Percentiles rank a stretch among this genome's conserved stretches.
These are phyloP conservation scores for Blepharisma stoltei DNA, from an alignment of 73 alveolate genomes.

Conservation along the genomic window DNA sequence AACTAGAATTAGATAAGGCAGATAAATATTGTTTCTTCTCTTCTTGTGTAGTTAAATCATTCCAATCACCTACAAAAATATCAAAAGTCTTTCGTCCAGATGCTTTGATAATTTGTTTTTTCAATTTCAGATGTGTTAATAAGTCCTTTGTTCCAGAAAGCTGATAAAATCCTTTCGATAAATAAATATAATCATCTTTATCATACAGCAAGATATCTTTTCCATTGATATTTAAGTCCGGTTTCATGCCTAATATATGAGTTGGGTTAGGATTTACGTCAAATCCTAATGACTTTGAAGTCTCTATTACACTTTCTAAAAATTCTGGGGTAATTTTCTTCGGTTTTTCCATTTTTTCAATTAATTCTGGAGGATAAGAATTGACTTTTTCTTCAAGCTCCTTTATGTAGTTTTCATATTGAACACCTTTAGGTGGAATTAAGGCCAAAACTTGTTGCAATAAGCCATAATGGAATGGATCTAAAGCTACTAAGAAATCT, in stretches of 20 bases:
- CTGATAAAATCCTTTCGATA: not conserved
- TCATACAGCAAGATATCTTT: slow-evolving; percentile 4
- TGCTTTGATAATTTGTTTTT: too few relatives aligned
- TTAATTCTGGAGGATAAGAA: too few relatives aligned
- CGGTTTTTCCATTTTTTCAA: not conserved
- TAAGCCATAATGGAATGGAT: not conserved
- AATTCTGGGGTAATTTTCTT: not conserved
- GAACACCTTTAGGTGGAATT: not conserved
- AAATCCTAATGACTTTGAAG: not conserved
- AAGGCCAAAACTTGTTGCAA: not conserved
- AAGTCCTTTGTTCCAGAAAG: not conserved
- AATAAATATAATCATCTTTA: not conserved
- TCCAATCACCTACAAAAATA: too few relatives aligned
- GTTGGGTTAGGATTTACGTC: not conserved
- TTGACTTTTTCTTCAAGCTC: too few relatives aligned
- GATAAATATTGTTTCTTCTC: too few relatives aligned
- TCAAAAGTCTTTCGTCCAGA: too few relatives aligned
- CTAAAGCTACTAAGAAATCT: slow-evolving; percentile 8
- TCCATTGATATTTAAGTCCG: not conserved
- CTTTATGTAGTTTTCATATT: too few relatives aligned
- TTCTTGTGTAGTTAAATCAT: too few relatives aligned
- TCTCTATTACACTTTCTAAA: not conserved
- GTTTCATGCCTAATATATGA: not conserved
- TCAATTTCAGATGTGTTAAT: not conserved
- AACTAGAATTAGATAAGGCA: too few relatives aligned